Base-by-base conservation (phyloP, 1,284 basidiomycete genomes). In the Tylopilus sp. region DNA sequence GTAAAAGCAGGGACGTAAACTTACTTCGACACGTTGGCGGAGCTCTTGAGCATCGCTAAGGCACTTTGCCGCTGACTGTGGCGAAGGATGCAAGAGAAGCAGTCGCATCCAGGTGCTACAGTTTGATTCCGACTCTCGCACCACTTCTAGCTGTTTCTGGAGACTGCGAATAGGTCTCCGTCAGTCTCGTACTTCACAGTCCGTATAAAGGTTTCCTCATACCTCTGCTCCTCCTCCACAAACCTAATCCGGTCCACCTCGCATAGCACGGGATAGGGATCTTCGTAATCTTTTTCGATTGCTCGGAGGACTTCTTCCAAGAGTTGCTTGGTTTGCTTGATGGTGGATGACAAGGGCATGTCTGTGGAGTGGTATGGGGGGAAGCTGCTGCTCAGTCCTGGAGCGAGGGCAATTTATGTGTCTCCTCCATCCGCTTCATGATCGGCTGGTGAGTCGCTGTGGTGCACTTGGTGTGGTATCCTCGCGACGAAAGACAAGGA, bases 401-500 rank as follows among this genome's bases (percentile, higher is more conserved):
- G 9, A 2, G 16, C 11, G 30, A 6, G 23, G 25, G 16, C 13
- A 39, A 60, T 63, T 59, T 61, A 60, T 63, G 8, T 21, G 35
- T 29, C 29, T 37, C 30, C 44, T 38, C 23, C 39, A 39, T 10
- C 40, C 26, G 35, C 1, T 41, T 18, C 40, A 49, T 52, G 26
- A 33, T 30, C 39, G 49, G 41, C n/a, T 37, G 9, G 16, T 29
- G 19, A 21, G 25, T 45, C 28, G 6, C 10, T 18, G 33, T 50
- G 19, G 19, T 35, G 30, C 15, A 42, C 33, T 36, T 48, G 46
- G 33, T 46, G 48, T 51, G 46, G 37, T 31, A 31, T 36, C 60
- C 43, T 63, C 37, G 47, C 50, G 26, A 59, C 59, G 34, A 36
- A 56, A 28, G 21, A 59, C 18, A 63, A 61, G 51, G 7, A 39